A percentile compares a stretch with the other conserved stretches of the same genome.
phyloP scores from a whole-genome alignment of 106 monocot species.

The Dioscorea alata region DNA sequence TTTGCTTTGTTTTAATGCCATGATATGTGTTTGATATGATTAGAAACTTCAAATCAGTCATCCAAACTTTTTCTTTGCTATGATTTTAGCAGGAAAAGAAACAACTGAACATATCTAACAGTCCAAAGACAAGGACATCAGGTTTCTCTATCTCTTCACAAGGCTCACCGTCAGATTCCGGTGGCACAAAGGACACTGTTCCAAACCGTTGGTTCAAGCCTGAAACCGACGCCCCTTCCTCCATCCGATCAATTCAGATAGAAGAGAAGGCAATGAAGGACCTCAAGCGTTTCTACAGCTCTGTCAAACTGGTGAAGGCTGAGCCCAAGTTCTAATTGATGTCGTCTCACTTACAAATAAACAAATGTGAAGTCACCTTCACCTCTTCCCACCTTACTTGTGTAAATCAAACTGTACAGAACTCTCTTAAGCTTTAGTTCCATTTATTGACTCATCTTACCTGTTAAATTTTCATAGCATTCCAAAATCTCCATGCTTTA shows the following conservation, averaged over 20 bases:
- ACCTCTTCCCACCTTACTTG: background rate
- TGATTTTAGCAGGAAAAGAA: constrained; percentile 63
- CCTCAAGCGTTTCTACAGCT: constrained; percentile 85
- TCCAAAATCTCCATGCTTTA: background rate
- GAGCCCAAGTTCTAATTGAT: constrained; percentile 22
- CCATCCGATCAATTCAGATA: constrained; percentile 89
- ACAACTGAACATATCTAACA: constrained; percentile 46
- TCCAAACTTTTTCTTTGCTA: background rate
- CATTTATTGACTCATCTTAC: background rate
- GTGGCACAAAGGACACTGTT: constrained; percentile 27
- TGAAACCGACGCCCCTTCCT: constrained; percentile 76
- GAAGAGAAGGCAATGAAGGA: constrained; percentile 97
- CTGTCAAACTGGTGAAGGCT: constrained; percentile 67
- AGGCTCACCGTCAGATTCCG: constrained; percentile 35
- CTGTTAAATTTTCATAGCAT: background rate
- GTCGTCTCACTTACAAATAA: background rate
- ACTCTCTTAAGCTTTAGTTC: constrained; percentile 4
- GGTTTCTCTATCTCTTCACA: constrained; percentile 48
- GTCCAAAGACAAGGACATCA: constrained; percentile 62
- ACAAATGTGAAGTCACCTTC: background rate
- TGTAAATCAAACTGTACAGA: constrained; percentile 48
- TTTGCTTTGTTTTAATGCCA: background rate
- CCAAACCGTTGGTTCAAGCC: constrained; percentile 97
- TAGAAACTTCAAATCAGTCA: background rate
- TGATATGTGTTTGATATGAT: background rate